phyloP scores from a whole-genome alignment of 2,329 filamentous ascomycete species.

The Colletotrichum musae region DNA sequence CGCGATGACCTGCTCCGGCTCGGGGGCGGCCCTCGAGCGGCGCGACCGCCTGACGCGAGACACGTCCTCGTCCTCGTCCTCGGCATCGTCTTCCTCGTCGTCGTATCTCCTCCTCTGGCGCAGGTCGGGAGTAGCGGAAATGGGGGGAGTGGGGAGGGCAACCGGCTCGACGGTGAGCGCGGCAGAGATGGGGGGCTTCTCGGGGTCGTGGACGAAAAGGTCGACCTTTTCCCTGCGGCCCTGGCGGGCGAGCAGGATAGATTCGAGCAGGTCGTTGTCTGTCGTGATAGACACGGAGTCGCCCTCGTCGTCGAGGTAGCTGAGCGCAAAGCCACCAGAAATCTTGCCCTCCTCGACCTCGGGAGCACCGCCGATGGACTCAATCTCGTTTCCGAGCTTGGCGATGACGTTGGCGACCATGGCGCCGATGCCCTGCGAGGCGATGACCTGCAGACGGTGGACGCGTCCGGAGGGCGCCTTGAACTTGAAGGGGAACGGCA shows the following conservation, averaged over 20 bases:
- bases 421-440: constrained; percentile 83
- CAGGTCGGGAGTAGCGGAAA: constrained; percentile 60
- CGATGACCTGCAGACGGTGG: constrained; percentile 88
- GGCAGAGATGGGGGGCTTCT: constrained; percentile 84
- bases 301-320: constrained; percentile 96
- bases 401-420: constrained; percentile 83
- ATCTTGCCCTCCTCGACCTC: constrained; percentile 84
- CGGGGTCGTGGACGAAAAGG: constrained; percentile 94
- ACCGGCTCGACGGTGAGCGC: constrained; percentile 64
- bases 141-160: constrained; percentile 61
- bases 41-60: constrained; percentile 62
- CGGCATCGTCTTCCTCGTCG: constrained; percentile 72
- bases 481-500: constrained; percentile 98
- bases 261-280: constrained; percentile 92
- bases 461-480: constrained; percentile 96
- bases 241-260: constrained; percentile 85
- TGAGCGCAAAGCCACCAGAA: constrained; percentile 88
- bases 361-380: constrained; percentile 86
- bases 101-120: constrained; percentile 66
- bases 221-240: constrained; percentile 92
- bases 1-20: constrained; percentile 84
- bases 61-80: constrained; percentile 68
- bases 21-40: constrained; percentile 54
- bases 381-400: constrained; percentile 89
- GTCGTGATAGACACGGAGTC: constrained; percentile 98